Conservation (phyloP, 2,329 filamentous ascomycete species). For the Stachybotrys chlorohalonatus region DNA sequence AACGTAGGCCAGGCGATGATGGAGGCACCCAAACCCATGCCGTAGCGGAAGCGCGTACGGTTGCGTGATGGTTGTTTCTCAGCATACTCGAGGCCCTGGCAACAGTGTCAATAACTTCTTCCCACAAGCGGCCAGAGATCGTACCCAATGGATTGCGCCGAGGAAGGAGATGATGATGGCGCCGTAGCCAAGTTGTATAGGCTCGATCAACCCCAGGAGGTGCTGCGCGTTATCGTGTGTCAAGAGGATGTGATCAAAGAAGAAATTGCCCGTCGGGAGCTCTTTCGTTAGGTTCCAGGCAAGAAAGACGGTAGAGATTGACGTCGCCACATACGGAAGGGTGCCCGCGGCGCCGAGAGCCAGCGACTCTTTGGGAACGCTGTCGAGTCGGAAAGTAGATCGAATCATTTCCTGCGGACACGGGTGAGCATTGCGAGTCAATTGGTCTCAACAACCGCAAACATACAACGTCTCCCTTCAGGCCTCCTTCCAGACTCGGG, state of each 20-base stretch:
- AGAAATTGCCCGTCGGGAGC: conserved; percentile 48
- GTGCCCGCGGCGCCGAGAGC: conserved; percentile 68
- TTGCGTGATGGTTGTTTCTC: conserved; percentile 49
- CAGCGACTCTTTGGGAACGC: conserved; percentile 59
- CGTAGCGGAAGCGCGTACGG: conserved; percentile 71
- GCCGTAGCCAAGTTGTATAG: conserved; percentile 83
- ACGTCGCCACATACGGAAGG: conserved; percentile 78
- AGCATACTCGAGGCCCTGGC: conserved; percentile 68
- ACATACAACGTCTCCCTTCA: conserved; percentile 49
- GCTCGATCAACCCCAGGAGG: conserved; percentile 68
- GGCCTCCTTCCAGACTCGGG: conserved; percentile 19
- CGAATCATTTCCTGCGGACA: conserved; percentile 48
- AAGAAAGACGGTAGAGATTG: conserved; percentile 71
- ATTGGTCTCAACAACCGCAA: not conserved
- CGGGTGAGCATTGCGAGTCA: not conserved
- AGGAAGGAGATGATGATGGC: conserved; percentile 91
- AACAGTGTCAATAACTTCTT: not conserved
- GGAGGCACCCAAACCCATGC: conserved; percentile 71
- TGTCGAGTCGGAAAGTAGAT: conserved; percentile 56
- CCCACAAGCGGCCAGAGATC: no score
- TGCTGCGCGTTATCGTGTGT: conserved; percentile 62
- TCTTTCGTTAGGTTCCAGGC: conserved; percentile 73
- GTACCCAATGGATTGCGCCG: conserved; percentile 82
- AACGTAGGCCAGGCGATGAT: conserved; percentile 85
- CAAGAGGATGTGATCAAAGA: conserved; percentile 46